Evolutionary conservation across 2,329 filamentous ascomycete genomes (phyloP).

Genomic region (Paecilomyces variotii): DNA sequence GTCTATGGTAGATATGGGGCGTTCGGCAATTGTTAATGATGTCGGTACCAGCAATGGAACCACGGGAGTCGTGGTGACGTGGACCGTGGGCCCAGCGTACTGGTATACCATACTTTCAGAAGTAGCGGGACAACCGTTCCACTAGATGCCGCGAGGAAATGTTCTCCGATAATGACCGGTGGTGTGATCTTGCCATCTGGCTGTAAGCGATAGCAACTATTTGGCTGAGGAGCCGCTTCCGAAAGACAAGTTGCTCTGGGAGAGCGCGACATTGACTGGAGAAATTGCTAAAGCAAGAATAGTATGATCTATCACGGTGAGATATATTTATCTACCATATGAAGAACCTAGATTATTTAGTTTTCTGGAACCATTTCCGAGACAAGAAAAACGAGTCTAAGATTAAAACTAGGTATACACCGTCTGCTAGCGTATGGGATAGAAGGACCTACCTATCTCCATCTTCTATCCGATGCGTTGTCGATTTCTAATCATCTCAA

Average conservation of each 20-base stretch:
- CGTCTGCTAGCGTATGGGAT: no score
- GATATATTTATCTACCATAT: no score
- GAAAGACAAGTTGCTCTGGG: not conserved
- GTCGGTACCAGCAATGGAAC: no score
- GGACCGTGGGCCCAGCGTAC: not conserved
- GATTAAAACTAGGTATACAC: no score
- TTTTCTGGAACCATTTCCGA: no score
- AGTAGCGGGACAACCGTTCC: not conserved
- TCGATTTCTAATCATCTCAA: not conserved
- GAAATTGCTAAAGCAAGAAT: not conserved
- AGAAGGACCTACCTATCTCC: no score
- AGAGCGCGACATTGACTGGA: not conserved
- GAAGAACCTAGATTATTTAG: no score
- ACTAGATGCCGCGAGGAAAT: not conserved
- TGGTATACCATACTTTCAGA: not conserved
- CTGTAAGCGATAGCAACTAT: not conserved
- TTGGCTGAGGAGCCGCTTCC: not conserved
- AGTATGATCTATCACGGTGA: not conserved
- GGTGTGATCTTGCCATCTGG: not conserved
- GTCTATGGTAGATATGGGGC: no score
- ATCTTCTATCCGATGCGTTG: not conserved
- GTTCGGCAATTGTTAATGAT: no score
- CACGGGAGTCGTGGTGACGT: not conserved
- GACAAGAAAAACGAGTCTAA: no score
- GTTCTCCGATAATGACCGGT: not conserved